Conservation (phyloP, 495 filamentous ascomycete species). For the Penicillium turbatum region DNA sequence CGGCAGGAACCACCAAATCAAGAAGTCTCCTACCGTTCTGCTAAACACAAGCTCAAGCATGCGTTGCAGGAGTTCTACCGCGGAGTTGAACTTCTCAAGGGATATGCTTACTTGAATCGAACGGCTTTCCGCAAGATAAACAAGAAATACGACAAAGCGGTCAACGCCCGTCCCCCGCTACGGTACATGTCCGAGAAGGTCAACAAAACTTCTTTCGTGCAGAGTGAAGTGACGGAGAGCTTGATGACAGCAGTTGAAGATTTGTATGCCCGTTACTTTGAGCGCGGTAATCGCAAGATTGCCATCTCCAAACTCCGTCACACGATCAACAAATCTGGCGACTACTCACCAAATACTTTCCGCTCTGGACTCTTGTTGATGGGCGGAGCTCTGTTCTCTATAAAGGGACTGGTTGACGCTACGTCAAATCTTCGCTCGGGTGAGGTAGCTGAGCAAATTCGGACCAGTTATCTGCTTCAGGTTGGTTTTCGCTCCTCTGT, state of each 20-base stretch:
- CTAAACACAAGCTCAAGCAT: conserved; percentile 85
- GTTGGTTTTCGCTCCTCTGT: conserved; percentile 31
- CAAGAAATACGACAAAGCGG: conserved; percentile 95
- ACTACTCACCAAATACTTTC: conserved; percentile 70
- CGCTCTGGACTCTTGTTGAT: conserved; percentile 77
- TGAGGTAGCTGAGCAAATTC: conserved; percentile 41
- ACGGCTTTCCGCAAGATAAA: conserved; percentile 96
- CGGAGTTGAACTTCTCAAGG: conserved; percentile 84
- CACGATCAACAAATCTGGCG: conserved; percentile 56
- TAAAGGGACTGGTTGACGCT: conserved; percentile 71
- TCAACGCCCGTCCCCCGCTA: conserved; percentile 68
- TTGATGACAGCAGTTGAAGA: conserved; percentile 78
- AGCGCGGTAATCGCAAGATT: conserved; percentile 84
- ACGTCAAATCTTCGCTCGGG: conserved; percentile 46
- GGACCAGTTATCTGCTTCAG: conserved; percentile 74
- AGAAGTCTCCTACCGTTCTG: conserved; percentile 72
- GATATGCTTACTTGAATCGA: conserved; percentile 80
- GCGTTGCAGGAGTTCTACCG: conserved; percentile 92
- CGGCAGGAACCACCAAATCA: conserved; percentile 42
- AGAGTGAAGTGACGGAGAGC: conserved; percentile 73
- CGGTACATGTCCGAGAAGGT: conserved; percentile 91
- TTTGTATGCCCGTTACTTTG: conserved; percentile 88
- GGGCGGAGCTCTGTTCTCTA: conserved; percentile 64
- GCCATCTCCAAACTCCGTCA: conserved; percentile 79
- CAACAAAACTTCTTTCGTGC: conserved; percentile 84